Base-by-base conservation (phyloP, 768 basidiomycete genomes). In the Suillus cothurnatus region DNA sequence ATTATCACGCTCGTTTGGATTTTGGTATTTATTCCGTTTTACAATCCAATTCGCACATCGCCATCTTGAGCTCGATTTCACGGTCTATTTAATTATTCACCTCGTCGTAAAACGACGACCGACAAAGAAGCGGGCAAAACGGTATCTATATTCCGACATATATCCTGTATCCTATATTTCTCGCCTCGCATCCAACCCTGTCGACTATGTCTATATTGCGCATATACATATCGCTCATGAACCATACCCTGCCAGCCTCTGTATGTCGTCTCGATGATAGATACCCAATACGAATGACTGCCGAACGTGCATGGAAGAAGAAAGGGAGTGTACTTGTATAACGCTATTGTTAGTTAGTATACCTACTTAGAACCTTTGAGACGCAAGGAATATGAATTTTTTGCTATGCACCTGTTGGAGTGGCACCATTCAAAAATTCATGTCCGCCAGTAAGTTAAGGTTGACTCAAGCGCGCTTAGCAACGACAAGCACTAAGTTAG, bases 251-350 rank as follows among this genome's bases (percentile, higher is more conserved):
- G 26, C 68, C 64, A 34, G 49, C 66, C 66, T 59, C 11, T 41
- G 58, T 59, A 39, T 59, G 70, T 77, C 66, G 72, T 75, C 66
- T 72, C 66, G 74, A 73, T 74, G 75, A 69, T 77, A 74, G 70
- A 74, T 74, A 74, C 74, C 74, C 23, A 61, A 74, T 67, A 70
- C 69, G 71, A 70, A 66, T 61, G 52, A 73, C n/a, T 53, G 66
- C 68, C 65, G 71, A 73, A 70, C 55, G 43, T 75, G 75, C 76
- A 69, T 77, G 74, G 76, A 74, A 72, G 62, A 75, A 66, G 76
- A 74, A 63, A 64, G 73, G 39, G 76, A 75, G 62, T 74, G 69
- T 59, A 58, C 32, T 60, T 55, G 72, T 77, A 70, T 68, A 71
- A 73, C 64, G 21, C 61, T 64, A 71, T 73, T 69, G 63, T 73